Conservation (phyloP, 371 early-diverging fungal genomes). For the Lichtheimia corymbifera region DNA sequence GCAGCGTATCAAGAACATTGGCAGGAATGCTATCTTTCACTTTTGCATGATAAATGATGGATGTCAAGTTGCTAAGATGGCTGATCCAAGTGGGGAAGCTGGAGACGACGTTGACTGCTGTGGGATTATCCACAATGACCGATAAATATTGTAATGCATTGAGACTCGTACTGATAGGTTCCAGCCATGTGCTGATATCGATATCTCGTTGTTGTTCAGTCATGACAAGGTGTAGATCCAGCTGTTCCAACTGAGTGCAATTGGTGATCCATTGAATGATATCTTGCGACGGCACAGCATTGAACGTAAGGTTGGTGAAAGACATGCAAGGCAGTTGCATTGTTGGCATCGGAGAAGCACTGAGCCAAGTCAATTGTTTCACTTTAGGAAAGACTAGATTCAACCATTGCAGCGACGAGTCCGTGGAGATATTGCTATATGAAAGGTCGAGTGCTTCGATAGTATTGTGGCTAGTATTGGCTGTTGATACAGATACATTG, state of each 20-base stretch:
- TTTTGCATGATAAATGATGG: constrained; percentile 4
- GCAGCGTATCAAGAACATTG: background rate
- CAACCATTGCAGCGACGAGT: background rate
- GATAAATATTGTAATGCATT: background rate
- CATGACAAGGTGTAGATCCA: constrained; percentile 4
- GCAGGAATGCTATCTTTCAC: constrained; percentile 6
- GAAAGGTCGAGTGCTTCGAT: constrained; percentile 15
- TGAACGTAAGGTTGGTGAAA: constrained; percentile 5
- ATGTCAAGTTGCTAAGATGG: constrained; percentile 1
- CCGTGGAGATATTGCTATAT: constrained; percentile 1
- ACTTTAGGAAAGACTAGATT: background rate
- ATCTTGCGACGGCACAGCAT: background rate
- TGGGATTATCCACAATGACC: background rate
- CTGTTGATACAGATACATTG: background rate
- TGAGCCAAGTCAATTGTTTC: background rate
- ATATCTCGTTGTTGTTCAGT: background rate
- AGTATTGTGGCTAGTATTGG: background rate
- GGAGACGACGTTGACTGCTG: background rate
- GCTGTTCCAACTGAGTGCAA: constrained; percentile 5
- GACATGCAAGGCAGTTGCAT: background rate
- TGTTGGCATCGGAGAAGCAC: background rate
- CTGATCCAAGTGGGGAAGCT: constrained; percentile 13
- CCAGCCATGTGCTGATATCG: constrained; percentile 2
- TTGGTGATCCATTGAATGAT: constrained; percentile 2
- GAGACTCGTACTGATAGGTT: background rate